A percentile compares a stretch with the other conserved stretches of the same genome.
Conservation (phyloP, 78 protist species). For the Dictyostelium firmibasis region DNA sequence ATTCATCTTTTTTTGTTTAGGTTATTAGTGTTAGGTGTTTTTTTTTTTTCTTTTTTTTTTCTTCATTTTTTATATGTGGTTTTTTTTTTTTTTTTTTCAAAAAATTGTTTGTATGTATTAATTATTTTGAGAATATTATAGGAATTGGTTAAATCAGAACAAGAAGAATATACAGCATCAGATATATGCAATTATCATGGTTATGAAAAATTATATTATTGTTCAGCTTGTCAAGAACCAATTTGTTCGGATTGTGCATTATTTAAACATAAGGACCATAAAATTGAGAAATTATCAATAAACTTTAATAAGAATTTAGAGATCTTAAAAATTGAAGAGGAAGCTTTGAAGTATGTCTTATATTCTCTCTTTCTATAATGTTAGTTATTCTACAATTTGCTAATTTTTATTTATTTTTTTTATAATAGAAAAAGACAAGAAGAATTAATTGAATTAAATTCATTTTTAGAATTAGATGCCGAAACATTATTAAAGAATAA, state of each 20-base stretch:
- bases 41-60: not conserved
- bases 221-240: constrained; percentile 39
- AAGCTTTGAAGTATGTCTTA: constrained; percentile 51
- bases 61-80: not conserved
- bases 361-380: not conserved
- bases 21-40: too few relatives aligned
- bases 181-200: constrained; percentile 58
- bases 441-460: constrained; percentile 38
- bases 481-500: constrained; percentile 49
- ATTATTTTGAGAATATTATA: not conserved
- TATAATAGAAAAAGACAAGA: constrained; percentile 70
- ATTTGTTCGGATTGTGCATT: constrained; percentile 72
- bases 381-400: too few relatives aligned
- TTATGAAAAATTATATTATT: constrained; percentile 60
- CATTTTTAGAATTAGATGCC: constrained; percentile 59
- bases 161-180: constrained; percentile 21
- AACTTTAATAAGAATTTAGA: constrained; percentile 47
- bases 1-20: too few relatives aligned
- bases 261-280: constrained; percentile 59
- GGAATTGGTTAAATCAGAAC: constrained; percentile 58
- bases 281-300: constrained; percentile 54
- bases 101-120: too few relatives aligned
- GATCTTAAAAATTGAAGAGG: constrained; percentile 66
- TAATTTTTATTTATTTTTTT: not conserved
- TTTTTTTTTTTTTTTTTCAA: too few relatives aligned